These are phyloP conservation scores for Dittrichia graveolens DNA, from an alignment of 129 eudicot species.

Conservation along the genomic window DNA sequence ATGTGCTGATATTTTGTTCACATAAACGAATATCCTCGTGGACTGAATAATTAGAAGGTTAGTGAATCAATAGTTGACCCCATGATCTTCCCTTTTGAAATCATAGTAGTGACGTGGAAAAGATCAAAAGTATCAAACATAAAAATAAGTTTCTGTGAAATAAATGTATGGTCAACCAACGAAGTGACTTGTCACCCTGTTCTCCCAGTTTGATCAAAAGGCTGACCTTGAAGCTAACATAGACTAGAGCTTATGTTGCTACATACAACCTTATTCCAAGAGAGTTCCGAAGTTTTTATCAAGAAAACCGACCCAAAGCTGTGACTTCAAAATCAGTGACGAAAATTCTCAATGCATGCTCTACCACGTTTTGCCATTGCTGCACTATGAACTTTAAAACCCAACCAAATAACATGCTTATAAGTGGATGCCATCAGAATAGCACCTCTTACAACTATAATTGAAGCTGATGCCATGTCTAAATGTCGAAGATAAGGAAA, in stretches of 20 bases:
- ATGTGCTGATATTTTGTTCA: neutral
- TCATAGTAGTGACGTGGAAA: too few species aligned
- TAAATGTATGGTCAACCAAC: neutral
- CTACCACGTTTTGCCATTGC: neutral
- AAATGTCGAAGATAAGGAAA: neutral
- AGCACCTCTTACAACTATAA: neutral
- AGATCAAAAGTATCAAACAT: neutral
- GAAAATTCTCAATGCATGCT: neutral
- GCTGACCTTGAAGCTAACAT: neutral
- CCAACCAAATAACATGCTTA: neutral
- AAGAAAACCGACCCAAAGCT: neutral
- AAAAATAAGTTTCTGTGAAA: neutral
- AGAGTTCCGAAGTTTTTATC: neutral
- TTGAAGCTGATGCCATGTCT: conserved; percentile 12
- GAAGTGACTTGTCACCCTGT: neutral
- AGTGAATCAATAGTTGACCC: neutral
- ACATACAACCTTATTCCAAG: conserved; percentile 6
- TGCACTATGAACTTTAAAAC: neutral
- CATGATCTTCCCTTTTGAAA: neutral
- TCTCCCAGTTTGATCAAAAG: neutral
- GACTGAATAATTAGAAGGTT: neutral
- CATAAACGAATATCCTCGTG: neutral
- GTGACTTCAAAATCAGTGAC: neutral
- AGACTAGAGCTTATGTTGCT: conserved; percentile 8
- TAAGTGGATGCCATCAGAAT: conserved; percentile 3